These are phyloP conservation scores for Salvia hispanica DNA, from an alignment of 257 asterid genomes.

Conservation along the genomic window DNA sequence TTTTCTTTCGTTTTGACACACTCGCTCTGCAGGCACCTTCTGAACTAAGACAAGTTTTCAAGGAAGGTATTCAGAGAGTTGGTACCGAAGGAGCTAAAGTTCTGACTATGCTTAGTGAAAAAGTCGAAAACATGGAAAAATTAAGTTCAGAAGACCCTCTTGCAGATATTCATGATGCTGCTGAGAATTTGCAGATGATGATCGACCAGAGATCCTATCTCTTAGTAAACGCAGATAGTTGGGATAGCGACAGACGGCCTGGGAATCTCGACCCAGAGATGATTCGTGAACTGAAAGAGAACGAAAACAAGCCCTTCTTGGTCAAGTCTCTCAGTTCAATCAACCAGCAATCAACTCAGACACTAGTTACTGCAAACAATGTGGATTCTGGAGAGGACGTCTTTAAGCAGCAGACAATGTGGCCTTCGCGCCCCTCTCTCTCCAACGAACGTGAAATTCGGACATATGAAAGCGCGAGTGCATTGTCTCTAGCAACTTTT, in stretches of 20 bases:
- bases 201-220: conserved; percentile 90
- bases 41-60: conserved; percentile 76
- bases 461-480: conserved; percentile 89
- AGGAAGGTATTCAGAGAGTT: conserved; percentile 67
- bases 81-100: conserved; percentile 88
- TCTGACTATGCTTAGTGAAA: conserved; percentile 66
- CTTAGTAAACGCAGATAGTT: conserved; percentile 75
- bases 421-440: conserved; percentile 94
- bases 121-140: conserved; percentile 90
- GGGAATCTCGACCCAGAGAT: conserved; percentile 61
- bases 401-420: conserved; percentile 65
- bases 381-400: conserved; percentile 71
- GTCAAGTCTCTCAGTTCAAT: conserved; percentile 69
- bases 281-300: conserved; percentile 69
- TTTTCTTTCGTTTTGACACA: too few relatives aligned
- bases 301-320: conserved; percentile 52
- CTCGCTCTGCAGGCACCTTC: conserved; percentile 59
- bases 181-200: conserved; percentile 74
- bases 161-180: conserved; percentile 76
- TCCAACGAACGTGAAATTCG: conserved; percentile 77
- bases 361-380: conserved; percentile 42
- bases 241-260: conserved; percentile 66
- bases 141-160: conserved; percentile 62
- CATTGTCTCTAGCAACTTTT: conserved; percentile 74
- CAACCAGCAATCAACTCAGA: conserved; percentile 54